Base-by-base conservation (phyloP, 495 filamentous ascomycete species). In the Amphirosellinia nigrospora region DNA sequence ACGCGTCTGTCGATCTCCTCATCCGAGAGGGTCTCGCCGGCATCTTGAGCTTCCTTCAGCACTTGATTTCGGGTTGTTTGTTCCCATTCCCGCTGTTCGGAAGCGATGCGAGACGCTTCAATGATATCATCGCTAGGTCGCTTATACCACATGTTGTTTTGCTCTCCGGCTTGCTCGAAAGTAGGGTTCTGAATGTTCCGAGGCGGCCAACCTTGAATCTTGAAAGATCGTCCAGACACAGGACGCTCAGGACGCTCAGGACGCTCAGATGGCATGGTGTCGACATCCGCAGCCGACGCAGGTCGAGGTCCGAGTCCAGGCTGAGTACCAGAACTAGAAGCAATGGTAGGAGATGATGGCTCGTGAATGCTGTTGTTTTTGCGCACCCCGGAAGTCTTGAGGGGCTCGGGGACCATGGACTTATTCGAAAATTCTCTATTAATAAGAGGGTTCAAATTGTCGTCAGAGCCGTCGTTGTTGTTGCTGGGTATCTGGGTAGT, bases 201-300 rank as follows among this genome's bases (percentile, higher is more conserved):
- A 16, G 58, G 34, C 1, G 52, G 64, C 64, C 52, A 59, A 7
- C n/a, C 38, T 9, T 8, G 38, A 13, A 56, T 30, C 21, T 34
- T 19, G 38, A 59, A 67, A 16, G 64, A 59, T 7, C n/a, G 52
- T 48, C n/a, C n/a, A n/a, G n/a, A n/a, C n/a, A n/a, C n/a, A n/a
- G 52, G 38, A 11, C 53, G 36, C 23, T 4, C 2, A 0, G 28
- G n/a, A n/a, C n/a, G n/a, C n/a, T n/a, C n/a, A n/a, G n/a, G n/a
- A n/a, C n/a, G 23, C 3, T 59, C 52, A 8, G 6, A 6, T 0
- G 26, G 9, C 16, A 16, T 4, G 13, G 8, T 21, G 4, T 32
- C 50, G 1, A 38, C 16, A 13, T 58, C 26, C 34, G 16, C 4
- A 0, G 26, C n/a, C 21, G 63, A 65, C 6, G 38, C 52, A 2